Evolutionary conservation across 441 rosid species (phyloP), one percentile per base, ranked within the genome.

Genomic region (Gossypium laxum): DNA sequence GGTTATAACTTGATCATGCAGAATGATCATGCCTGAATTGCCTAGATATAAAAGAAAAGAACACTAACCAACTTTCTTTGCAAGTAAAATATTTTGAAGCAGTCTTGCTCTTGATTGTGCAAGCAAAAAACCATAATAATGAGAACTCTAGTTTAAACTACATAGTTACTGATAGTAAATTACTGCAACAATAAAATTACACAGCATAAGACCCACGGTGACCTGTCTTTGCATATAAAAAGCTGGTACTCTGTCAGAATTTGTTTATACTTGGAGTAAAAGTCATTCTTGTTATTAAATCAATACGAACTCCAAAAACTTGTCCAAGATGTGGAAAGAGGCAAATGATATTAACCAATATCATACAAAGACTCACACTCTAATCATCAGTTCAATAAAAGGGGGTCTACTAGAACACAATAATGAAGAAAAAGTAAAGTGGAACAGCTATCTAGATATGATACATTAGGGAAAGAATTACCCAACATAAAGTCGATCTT

Each of bases 401-500:
- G 30, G 32, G 26, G 47, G n/a, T 45, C 34, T 4, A 28, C 21
- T n/a, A 4, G 17, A 67, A 56, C 19, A 41, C 18, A 2, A 41
- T 12, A 70, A 41, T 18, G 38, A 45, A 12, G 22, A 15, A 56
- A 58, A 57, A 55, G 57, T 4, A 45, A 12, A 21, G 69, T 52
- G 17, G 47, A 52, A 63, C 3, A 18, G 48, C 24, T 26, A 58
- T 58, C 30, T 1, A 11, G 12, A 28, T 64, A 43, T 15, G 32
- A 3, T 21, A 73, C 7, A 22, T 7, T 10, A 15, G 11, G 48
- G 74, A 69, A 60, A 79, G 54, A 56, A 72, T 84, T 91, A 91
- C 98, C 97, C 98, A 43, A 91, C 95, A 79, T 93, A 91, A 28
- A 93, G 96, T 69, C 97, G 88, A 84, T 93, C 98, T 85, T 93